Percentiles rank a stretch among this genome's conserved stretches.
Evolutionary conservation across 192 early-diverging fungal genomes (phyloP).

Genomic region (Coemansia sp.): DNA sequence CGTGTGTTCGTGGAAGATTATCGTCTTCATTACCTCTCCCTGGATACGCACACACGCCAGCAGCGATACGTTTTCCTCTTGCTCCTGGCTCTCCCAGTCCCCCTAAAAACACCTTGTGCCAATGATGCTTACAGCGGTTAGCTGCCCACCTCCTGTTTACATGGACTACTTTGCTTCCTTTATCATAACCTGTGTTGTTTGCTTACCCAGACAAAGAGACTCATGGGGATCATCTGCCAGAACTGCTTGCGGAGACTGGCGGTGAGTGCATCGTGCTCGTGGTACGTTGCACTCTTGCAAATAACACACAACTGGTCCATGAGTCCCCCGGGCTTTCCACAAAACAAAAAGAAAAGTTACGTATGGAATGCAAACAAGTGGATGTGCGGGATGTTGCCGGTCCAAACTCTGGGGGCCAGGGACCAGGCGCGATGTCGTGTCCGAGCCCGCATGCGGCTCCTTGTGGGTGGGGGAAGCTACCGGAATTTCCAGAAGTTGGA

Average conservation of each 20-base stretch:
- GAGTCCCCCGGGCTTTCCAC: too few relatives aligned
- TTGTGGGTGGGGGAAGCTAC: too few relatives aligned
- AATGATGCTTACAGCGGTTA: too few relatives aligned
- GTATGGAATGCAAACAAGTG: background rate
- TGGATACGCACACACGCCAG: constrained; percentile 32
- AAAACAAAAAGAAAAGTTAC: background rate
- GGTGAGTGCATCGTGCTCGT: constrained; percentile 36
- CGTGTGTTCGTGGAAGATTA: constrained; percentile 45
- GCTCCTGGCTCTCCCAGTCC: constrained; percentile 16
- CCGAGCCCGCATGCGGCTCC: too few relatives aligned
- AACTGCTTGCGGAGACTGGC: constrained; percentile 45
- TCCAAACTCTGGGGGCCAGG: too few relatives aligned
- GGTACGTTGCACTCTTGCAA: constrained; percentile 41
- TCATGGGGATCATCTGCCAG: constrained; percentile 48
- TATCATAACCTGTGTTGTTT: background rate
- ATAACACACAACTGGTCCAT: constrained; percentile 43
- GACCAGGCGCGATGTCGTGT: too few relatives aligned
- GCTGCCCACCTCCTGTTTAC: too few relatives aligned
- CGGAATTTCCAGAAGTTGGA: too few relatives aligned
- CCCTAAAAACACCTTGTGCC: too few relatives aligned
- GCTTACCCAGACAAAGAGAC: constrained; percentile 35
- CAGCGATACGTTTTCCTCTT: constrained; percentile 16
- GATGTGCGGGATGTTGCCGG: too few relatives aligned
- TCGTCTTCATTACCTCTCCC: constrained; percentile 43
- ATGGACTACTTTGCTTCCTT: background rate